A percentile compares a stretch with the other conserved stretches of the same genome.
These are phyloP conservation scores for Metroxylon sagu DNA, from an alignment of 176 grass and related monocot genomes.

Conservation along the genomic window DNA sequence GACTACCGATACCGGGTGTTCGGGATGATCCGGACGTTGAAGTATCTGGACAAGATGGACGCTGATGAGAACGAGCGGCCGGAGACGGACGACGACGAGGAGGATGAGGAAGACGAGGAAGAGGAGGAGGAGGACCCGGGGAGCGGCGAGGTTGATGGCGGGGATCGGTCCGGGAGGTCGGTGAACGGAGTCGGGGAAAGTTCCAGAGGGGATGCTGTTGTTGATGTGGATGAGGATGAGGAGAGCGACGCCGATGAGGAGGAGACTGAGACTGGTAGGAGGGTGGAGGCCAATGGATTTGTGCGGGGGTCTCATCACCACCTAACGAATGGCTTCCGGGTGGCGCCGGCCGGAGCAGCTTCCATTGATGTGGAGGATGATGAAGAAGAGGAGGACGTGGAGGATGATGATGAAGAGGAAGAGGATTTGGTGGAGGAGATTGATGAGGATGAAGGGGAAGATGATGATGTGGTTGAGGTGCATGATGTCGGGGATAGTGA, in stretches of 20 bases:
- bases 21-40: conserved; percentile 72
- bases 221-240: conserved; percentile 72
- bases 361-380: conserved; percentile 41
- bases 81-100: conserved; percentile 87
- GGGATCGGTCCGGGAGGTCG: conserved; percentile 13
- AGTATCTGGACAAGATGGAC: conserved; percentile 87
- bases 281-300: neutral
- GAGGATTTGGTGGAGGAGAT: conserved; percentile 56
- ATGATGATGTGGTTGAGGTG: conserved; percentile 52
- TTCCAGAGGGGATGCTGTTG: conserved; percentile 22
- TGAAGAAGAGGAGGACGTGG: conserved; percentile 28
- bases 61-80: conserved; percentile 94
- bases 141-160: conserved; percentile 66
- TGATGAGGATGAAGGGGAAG: conserved; percentile 53
- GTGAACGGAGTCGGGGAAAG: conserved; percentile 1
- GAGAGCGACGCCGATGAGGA: conserved; percentile 87
- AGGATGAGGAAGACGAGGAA: conserved; percentile 51
- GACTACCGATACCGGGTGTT: conserved; percentile 92
- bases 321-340: conserved; percentile 57
- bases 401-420: conserved; percentile 44
- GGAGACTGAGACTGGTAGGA: conserved; percentile 2
- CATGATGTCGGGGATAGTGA: conserved; percentile 47
- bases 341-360: conserved; percentile 27
- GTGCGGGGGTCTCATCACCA: neutral
- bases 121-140: conserved; percentile 70